Conservation (phyloP, 192 early-diverging fungal species). For the Coemansia sp. region DNA sequence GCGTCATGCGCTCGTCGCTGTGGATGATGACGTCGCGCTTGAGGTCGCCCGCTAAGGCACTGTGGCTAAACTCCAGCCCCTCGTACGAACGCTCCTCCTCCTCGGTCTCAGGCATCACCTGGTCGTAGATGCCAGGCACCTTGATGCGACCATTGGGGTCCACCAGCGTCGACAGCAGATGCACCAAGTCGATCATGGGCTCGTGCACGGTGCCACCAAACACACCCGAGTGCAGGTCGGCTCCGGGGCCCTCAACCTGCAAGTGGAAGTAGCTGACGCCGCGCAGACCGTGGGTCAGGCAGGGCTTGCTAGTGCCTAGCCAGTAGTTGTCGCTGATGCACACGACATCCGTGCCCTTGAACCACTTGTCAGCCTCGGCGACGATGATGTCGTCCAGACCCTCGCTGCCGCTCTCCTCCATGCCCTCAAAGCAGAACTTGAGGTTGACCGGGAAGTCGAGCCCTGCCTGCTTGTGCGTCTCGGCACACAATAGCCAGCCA, state of each 20-base stretch:
- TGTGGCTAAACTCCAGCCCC: slow-evolving; percentile 71
- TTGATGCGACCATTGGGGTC: slow-evolving; percentile 84
- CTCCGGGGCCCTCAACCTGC: slow-evolving; percentile 75
- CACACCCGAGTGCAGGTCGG: slow-evolving; percentile 96
- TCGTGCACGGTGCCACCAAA: slow-evolving; percentile 95
- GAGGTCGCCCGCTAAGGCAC: slow-evolving; percentile 65
- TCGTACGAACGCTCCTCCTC: slow-evolving; percentile 83
- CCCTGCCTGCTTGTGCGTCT: slow-evolving; percentile 88
- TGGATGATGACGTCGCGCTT: slow-evolving; percentile 78
- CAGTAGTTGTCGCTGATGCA: slow-evolving; percentile 99
- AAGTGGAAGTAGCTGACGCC: slow-evolving; percentile 67
- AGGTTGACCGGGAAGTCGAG: slow-evolving; percentile 93
- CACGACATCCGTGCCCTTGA: slow-evolving; percentile 90
- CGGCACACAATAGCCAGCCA: slow-evolving; percentile 94
- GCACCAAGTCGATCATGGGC: slow-evolving; percentile 95
- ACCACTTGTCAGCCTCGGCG: slow-evolving; percentile 85
- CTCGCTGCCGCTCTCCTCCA: slow-evolving; percentile 86
- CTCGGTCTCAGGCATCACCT: slow-evolving; percentile 83
- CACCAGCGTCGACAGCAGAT: slow-evolving; percentile 83
- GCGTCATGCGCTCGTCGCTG: slow-evolving; percentile 68
- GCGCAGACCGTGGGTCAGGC: slow-evolving; percentile 97
- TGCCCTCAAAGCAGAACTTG: slow-evolving; percentile 98
- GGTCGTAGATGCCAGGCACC: slow-evolving; percentile 89
- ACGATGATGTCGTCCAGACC: slow-evolving; percentile 91
- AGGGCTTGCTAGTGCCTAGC: slow-evolving; percentile 94